Conservation (phyloP, 768 basidiomycete species). For the Myochromella boudieri region DNA sequence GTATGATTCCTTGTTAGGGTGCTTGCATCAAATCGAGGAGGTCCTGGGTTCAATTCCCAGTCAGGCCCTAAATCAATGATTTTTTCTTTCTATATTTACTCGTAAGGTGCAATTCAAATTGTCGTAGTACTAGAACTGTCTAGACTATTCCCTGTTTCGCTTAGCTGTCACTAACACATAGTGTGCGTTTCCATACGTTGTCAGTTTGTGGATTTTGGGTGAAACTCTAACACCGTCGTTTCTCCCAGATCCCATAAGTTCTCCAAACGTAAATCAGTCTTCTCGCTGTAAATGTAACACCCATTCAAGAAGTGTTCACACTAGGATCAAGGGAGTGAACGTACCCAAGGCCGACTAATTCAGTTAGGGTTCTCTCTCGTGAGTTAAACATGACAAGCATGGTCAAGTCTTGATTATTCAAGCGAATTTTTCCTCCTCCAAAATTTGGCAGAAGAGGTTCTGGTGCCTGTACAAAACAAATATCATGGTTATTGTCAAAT, state of each 20-base stretch:
- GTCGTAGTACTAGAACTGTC: no score
- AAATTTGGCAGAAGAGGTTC: constrained; percentile 47
- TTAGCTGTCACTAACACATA: no score
- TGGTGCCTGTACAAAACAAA: constrained; percentile 28
- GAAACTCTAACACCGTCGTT: constrained; percentile 6
- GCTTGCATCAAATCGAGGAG: constrained; percentile 14
- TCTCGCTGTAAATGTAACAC: not conserved
- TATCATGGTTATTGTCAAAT: not conserved
- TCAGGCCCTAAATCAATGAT: constrained; percentile 15
- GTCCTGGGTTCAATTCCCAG: constrained; percentile 25
- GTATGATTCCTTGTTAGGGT: constrained; percentile 25
- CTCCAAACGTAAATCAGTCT: not conserved
- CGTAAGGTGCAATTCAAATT: not conserved
- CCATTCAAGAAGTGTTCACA: not conserved
- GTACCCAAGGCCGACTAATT: constrained; percentile 27
- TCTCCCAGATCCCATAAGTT: constrained; percentile 13
- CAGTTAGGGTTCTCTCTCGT: constrained; percentile 41
- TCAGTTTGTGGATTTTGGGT: not conserved
- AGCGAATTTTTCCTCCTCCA: constrained; percentile 37
- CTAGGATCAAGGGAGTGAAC: not conserved
- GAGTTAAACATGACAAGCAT: constrained; percentile 43
- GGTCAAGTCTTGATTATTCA: constrained; percentile 43
- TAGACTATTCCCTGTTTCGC: no score
- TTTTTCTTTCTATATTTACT: constrained; percentile 21
- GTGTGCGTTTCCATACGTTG: no score